A percentile compares a stretch with the other conserved stretches of the same genome.
Conservation (phyloP, 1,284 basidiomycete genomes). For the Cryptococcus deneoformans region DNA sequence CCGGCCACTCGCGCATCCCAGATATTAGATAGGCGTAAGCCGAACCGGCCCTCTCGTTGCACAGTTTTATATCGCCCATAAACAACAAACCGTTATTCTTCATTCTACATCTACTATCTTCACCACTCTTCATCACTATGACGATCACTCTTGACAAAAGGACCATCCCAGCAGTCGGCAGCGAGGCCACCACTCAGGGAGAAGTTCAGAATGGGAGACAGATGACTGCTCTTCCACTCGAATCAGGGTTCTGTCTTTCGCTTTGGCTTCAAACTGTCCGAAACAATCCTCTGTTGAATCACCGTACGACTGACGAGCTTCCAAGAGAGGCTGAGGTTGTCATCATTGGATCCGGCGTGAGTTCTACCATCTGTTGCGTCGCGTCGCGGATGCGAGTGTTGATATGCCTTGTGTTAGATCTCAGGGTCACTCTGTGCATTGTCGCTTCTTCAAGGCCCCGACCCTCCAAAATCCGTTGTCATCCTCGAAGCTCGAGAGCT, state of each 20-base stretch:
- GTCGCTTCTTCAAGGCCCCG: constrained; percentile 10
- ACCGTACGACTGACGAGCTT: constrained; percentile 13
- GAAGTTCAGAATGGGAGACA: background rate
- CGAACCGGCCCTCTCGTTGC: too few relatives aligned
- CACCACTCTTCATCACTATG: background rate
- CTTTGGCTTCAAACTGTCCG: constrained; percentile 14
- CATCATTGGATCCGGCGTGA: constrained; percentile 19
- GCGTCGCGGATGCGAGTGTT: background rate
- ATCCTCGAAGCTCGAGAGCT: constrained; percentile 36
- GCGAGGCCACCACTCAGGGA: background rate
- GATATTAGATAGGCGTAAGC: too few relatives aligned
- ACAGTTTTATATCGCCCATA: too few relatives aligned
- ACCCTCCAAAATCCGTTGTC: constrained; percentile 19
- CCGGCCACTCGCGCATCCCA: too few relatives aligned
- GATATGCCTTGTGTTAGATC: background rate
- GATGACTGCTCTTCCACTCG: background rate
- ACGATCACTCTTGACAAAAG: background rate
- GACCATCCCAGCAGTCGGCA: background rate
- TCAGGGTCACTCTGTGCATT: constrained; percentile 22
- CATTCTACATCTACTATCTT: too few relatives aligned
- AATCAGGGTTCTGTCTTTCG: constrained; percentile 11
- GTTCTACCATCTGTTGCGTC: background rate
- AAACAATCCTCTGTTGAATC: constrained; percentile 14
- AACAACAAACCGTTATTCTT: too few relatives aligned
- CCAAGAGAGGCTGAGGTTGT: constrained; percentile 18